Evolutionary conservation across 495 filamentous ascomycete genomes (phyloP), one percentile per base, ranked within the genome.

Genomic region (Melanomma pulvis-pyrius): DNA sequence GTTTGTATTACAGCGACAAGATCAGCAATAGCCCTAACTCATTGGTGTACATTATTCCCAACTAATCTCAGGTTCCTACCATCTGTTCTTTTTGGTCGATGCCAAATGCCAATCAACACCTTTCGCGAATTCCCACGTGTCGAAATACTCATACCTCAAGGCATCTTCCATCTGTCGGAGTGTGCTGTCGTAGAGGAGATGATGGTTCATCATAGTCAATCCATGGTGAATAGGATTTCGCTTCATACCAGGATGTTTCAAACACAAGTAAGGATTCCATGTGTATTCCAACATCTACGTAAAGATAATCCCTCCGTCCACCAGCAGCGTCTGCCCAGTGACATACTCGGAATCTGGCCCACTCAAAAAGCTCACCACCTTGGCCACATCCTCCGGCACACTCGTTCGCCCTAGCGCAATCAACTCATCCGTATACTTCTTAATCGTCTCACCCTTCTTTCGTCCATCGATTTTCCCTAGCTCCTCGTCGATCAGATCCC

Each of bases 251-350:
- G 32, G 32, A 36, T 6, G 32, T 6, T 36, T 36, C 32, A 36
- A 36, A 6, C 6, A 13, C 6, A 36, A 36, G 6, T 36, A 36
- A 36, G 13, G n/a, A n/a, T n/a, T n/a, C n/a, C n/a, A 36, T 13
- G 32, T 36, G 13, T 6, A 36, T 36, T 36, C 32, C 32, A 36
- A 36, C 6, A 6, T 36, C 32, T 6, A 36, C 32, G 76, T 80
- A 50, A 81, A 83, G 19, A 84, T 61, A 51, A 87, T 82, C 0
- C 86, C 87, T 1, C 86, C 86, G 75, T 89, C 87, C 13, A 88
- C 80, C 13, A 88, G 58, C 57, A 83, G 76, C 15, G 85, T 88
- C 76, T 88, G 84, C 0, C 86, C 86, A 0, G 86, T 88, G 57
- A 88, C 75, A 68, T 83, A 87, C 58, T 87, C 81, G 52, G 80